Evolutionary conservation across 164 flowering plant species (phyloP).

Genomic region (Paratinospora sagittata): DNA sequence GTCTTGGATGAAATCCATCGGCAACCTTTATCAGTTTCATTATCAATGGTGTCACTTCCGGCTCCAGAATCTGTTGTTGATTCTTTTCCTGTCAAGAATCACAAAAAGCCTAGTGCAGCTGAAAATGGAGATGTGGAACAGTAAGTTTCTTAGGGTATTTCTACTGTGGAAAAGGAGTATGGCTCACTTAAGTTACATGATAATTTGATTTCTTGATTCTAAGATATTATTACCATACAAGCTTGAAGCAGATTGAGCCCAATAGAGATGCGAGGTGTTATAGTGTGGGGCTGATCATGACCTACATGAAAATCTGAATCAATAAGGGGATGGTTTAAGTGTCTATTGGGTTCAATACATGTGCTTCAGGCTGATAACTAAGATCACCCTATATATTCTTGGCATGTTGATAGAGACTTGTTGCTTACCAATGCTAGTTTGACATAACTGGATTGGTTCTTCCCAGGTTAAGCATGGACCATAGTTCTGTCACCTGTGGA

Average conservation of each 20-base stretch:
- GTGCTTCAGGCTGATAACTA: background rate
- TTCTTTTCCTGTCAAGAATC: constrained; percentile 62
- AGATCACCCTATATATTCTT: background rate
- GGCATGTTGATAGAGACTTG: background rate
- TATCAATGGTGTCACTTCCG: constrained; percentile 59
- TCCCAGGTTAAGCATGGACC: constrained; percentile 13
- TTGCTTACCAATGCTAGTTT: constrained; percentile 1
- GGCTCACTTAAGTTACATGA: background rate
- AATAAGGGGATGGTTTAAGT: background rate
- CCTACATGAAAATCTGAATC: background rate
- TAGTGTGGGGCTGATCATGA: background rate
- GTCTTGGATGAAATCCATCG: constrained; percentile 90
- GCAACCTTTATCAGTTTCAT: constrained; percentile 58
- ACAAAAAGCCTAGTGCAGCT: constrained; percentile 29
- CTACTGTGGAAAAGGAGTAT: background rate
- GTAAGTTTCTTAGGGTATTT: constrained; percentile 36
- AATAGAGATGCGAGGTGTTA: background rate
- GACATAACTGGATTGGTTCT: constrained; percentile 7
- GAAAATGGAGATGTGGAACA: constrained; percentile 41
- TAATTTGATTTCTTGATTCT: background rate
- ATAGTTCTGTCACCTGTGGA: background rate
- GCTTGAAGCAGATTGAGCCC: background rate
- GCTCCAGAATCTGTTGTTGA: constrained; percentile 79
- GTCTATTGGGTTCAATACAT: constrained; percentile 7
- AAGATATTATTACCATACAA: background rate